These are phyloP conservation scores for Hypoxylon sp. DNA, from an alignment of 2,329 filamentous ascomycete genomes.

Conservation along the genomic window DNA sequence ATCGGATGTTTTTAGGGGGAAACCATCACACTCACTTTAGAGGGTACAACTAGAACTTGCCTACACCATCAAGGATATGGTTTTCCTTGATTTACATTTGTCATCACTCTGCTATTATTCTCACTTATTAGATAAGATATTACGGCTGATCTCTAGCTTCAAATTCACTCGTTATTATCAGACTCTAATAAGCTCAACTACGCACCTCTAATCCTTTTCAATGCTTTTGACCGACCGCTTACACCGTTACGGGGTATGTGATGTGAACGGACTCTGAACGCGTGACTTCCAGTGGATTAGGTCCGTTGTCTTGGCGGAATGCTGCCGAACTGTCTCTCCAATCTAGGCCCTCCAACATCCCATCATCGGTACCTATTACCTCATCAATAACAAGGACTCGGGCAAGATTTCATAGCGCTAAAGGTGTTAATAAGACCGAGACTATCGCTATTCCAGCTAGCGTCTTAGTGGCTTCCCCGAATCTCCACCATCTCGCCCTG, in stretches of 20 bases:
- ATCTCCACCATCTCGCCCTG: slow-evolving; percentile 31
- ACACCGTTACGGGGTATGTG: no score
- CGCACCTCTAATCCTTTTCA: background rate
- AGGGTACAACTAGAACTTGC: no score
- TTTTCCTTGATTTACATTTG: background rate
- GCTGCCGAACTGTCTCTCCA: background rate
- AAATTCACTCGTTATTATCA: background rate
- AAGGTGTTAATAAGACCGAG: slow-evolving; percentile 27
- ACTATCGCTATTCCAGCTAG: slow-evolving; percentile 33
- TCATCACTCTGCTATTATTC: background rate
- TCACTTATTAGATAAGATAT: background rate
- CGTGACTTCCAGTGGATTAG: background rate
- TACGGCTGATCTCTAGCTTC: background rate
- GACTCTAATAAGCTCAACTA: background rate
- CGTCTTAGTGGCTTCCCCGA: slow-evolving; percentile 8
- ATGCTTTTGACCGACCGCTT: no score
- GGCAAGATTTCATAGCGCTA: slow-evolving; percentile 19
- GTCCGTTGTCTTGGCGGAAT: background rate
- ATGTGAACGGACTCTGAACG: background rate
- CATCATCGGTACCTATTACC: background rate
- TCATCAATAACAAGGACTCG: background rate
- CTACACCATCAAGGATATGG: background rate
- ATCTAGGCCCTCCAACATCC: background rate
- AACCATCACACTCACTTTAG: background rate
- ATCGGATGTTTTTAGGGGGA: no score